These are phyloP conservation scores for Helichrysum umbraculigerum DNA, from an alignment of 129 eudicot genomes.

Conservation along the genomic window DNA sequence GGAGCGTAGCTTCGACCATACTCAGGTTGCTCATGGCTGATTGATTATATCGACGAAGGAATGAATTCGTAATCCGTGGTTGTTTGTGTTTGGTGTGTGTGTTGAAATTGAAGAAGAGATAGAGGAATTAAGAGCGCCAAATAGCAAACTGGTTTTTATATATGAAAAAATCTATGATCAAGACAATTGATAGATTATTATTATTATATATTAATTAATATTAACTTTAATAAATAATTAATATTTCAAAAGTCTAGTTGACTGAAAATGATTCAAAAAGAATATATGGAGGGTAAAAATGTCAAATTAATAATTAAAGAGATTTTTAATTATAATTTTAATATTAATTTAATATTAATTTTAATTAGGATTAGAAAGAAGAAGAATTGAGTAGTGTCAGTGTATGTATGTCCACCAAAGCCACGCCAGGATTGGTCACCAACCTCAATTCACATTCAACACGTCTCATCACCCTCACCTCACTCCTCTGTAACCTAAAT, in stretches of 20 bases:
- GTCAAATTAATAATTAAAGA: constrained; percentile 38
- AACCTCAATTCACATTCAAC: constrained; percentile 38
- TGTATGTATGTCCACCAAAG: constrained; percentile 10
- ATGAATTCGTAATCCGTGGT: background rate
- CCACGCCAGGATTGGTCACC: constrained; percentile 36
- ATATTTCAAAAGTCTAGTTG: constrained; percentile 10
- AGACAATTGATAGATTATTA: background rate
- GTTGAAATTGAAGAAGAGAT: constrained; percentile 8
- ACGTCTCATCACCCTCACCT: constrained; percentile 30
- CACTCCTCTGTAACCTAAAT: background rate
- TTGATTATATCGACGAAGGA: background rate
- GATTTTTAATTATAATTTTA: too few relatives aligned
- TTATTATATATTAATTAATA: too few relatives aligned
- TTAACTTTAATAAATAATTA: background rate
- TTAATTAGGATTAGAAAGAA: background rate
- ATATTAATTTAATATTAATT: too few relatives aligned
- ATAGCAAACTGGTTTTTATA: constrained; percentile 16
- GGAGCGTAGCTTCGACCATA: constrained; percentile 81
- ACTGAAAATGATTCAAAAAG: background rate
- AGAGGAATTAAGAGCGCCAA: constrained; percentile 27
- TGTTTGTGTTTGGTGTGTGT: background rate
- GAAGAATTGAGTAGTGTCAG: constrained; percentile 18
- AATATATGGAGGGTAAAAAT: constrained; percentile 21
- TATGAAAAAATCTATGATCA: constrained; percentile 3
- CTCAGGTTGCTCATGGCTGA: constrained; percentile 56